phyloP scores from a whole-genome alignment of 306 rosid species.

The Hippophae rhamnoides region DNA sequence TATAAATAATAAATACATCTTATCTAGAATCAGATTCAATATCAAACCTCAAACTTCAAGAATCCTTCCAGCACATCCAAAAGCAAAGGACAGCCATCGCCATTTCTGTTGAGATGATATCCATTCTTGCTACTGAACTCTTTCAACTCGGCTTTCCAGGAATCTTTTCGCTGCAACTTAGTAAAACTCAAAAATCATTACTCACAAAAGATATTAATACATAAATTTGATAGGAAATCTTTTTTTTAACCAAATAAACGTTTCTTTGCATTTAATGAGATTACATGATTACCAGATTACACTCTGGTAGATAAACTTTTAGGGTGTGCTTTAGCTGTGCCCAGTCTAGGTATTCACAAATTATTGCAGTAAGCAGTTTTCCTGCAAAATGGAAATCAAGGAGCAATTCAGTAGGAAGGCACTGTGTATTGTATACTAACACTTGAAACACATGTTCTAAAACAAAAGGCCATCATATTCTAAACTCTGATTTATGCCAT shows the following conservation, averaged over 20 bases:
- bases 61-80: conserved; percentile 98
- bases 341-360: conserved; percentile 97
- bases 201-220: background rate
- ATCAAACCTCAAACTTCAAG: conserved; percentile 91
- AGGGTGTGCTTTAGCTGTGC: conserved; percentile 23
- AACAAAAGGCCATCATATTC: too few species aligned
- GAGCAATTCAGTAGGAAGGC: background rate
- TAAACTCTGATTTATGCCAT: too few species aligned
- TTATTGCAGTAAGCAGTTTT: conserved; percentile 73
- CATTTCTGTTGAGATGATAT: conserved; percentile 83
- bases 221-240: background rate
- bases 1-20: background rate
- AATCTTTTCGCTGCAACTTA: conserved; percentile 68
- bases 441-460: too few species aligned
- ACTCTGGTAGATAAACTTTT: conserved; percentile 91
- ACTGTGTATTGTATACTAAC: too few species aligned
- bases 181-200: background rate
- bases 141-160: conserved; percentile 88
- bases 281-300: conserved; percentile 71
- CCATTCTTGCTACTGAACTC: conserved; percentile 92
- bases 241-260: background rate
- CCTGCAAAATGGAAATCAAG: conserved; percentile 42
- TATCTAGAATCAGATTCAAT: conserved; percentile 5
- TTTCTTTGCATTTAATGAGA: background rate
- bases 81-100: conserved; percentile 83